Conservation (phyloP, 2,329 filamentous ascomycete genomes). For the Botrytis tulipae region DNA sequence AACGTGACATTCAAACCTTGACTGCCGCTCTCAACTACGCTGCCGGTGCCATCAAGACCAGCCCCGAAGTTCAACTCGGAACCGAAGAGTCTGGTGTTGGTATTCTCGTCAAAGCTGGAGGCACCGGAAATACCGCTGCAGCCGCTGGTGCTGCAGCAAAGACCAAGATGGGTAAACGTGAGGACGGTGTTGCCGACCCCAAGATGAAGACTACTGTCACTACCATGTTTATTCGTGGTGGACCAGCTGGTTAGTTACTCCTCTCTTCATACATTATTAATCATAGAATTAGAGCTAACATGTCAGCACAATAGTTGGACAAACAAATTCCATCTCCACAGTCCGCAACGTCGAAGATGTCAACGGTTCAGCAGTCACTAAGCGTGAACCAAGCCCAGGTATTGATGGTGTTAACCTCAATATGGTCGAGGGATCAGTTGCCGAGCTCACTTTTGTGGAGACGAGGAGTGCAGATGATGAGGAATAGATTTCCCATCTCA, state of each 20-base stretch:
- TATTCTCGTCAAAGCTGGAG: conserved; percentile 15
- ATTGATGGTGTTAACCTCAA: conserved; percentile 37
- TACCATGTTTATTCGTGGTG: conserved; percentile 36
- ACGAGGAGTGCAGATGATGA: conserved; percentile 32
- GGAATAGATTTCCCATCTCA: conserved; percentile 16
- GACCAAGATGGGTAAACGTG: conserved; percentile 20
- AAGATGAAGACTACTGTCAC: conserved; percentile 37
- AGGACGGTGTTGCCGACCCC: conserved; percentile 15
- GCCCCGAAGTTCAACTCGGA: conserved; percentile 50
- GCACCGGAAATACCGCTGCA: background rate
- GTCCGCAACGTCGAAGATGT: conserved; percentile 21
- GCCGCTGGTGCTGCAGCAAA: conserved; percentile 9
- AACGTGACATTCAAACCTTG: conserved; percentile 50
- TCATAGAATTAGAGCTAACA: background rate
- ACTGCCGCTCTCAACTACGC: conserved; percentile 48
- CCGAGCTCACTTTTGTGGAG: conserved; percentile 37
- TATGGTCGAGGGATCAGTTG: conserved; percentile 36
- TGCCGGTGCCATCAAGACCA: conserved; percentile 46
- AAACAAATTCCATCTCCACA: conserved; percentile 18
- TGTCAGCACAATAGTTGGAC: conserved; percentile 12
- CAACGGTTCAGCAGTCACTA: conserved; percentile 19
- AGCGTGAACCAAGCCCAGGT: conserved; percentile 27
- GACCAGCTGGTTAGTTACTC: conserved; percentile 27
- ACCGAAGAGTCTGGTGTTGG: conserved; percentile 42
- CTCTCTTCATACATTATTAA: background rate